These are phyloP conservation scores for Claviceps humidiphila DNA, from an alignment of 2,329 filamentous ascomycete genomes.

Conservation along the genomic window DNA sequence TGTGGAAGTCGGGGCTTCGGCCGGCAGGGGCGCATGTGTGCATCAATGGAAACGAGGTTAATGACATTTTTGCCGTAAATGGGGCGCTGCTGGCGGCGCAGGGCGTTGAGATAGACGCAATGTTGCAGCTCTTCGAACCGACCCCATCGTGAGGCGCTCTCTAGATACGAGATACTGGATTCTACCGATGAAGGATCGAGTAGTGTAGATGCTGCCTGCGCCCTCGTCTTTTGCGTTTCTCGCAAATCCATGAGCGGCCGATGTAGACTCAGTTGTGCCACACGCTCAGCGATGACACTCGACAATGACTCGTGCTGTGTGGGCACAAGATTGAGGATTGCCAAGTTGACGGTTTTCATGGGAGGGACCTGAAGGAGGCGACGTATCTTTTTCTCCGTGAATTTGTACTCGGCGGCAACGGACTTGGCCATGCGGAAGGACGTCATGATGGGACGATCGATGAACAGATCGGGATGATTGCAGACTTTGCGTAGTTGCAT, in stretches of 20 bases:
- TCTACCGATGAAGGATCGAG: conserved; percentile 55
- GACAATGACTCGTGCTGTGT: conserved; percentile 56
- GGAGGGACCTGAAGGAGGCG: conserved; percentile 48
- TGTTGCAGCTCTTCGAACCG: conserved; percentile 69
- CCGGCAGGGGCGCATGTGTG: conserved; percentile 44
- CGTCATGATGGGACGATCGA: conserved; percentile 90
- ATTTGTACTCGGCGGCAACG: conserved; percentile 58
- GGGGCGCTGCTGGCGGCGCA: conserved; percentile 67
- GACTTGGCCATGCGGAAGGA: conserved; percentile 86
- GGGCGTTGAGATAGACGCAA: conserved; percentile 65
- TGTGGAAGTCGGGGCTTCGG: conserved; percentile 47
- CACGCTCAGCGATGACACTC: conserved; percentile 35
- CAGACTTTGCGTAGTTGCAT: conserved; percentile 97
- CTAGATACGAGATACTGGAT: conserved; percentile 59
- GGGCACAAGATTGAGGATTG: conserved; percentile 69
- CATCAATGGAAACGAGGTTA: conserved; percentile 55
- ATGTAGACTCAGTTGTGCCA: conserved; percentile 57
- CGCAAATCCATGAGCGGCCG: conserved; percentile 55
- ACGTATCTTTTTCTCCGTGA: conserved; percentile 56
- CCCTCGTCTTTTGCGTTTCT: conserved; percentile 52
- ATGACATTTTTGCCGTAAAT: conserved; percentile 72
- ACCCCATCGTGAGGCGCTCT: conserved; percentile 55
- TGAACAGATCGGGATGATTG: conserved; percentile 94
- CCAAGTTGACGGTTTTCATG: conserved; percentile 53
- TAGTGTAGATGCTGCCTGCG: conserved; percentile 39